Evolutionary conservation across 139 green algal genomes (phyloP), one percentile per base, ranked within the genome.

Genomic region (Chlamydomonas sp.): DNA sequence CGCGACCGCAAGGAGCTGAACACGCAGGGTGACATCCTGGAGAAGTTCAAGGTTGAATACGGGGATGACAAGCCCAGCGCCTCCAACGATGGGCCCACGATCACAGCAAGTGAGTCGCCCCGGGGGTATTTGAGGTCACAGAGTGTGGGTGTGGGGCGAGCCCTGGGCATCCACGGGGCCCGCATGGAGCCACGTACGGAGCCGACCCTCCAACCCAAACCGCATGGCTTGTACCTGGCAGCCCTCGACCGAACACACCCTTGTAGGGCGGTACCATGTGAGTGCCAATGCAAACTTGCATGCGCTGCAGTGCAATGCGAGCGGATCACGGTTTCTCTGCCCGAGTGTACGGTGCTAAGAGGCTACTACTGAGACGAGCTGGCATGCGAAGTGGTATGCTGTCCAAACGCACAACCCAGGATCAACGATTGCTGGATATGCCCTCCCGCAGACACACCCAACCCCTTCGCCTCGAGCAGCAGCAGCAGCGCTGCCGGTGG

Each of bases 1-100:
- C 89, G 96, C 20, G 96, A 98, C 89, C 85, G 93, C 49, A 95
- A 96, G 85, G 94, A 98, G 88, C 90, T 97, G 8, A 95, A 95
- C 71, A 17, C 67, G 57, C 16, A 90, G 17, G 66, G 71, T 2
- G 90, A 93, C 63, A 93, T 93, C 61, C 69, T 93, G 59, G 90
- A 91, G 72, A 93, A 93, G 80, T 93, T 88, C 80, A 80, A 87
- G 2, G 89, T 87, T 10, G 90, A 93, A 71, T 89, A 91, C 63
- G 90, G 90, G 0, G 84, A 87, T 20, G 83, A 66, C 14, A 66
- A 85, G 58, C 72, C 68, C 67, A 85, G 80, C 59, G 3, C 68
- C 16, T 72, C 78, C 12, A 78, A 80, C n/a, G 74, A 91, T 0
- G 71, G 63, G 1, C 84, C 84, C 8, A 20, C 18, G 0, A 83